Percentiles rank a stretch among this genome's conserved stretches.
phyloP scores from a whole-genome alignment of 2,329 filamentous ascomycete genomes.

The Xylariaceae sp. region DNA sequence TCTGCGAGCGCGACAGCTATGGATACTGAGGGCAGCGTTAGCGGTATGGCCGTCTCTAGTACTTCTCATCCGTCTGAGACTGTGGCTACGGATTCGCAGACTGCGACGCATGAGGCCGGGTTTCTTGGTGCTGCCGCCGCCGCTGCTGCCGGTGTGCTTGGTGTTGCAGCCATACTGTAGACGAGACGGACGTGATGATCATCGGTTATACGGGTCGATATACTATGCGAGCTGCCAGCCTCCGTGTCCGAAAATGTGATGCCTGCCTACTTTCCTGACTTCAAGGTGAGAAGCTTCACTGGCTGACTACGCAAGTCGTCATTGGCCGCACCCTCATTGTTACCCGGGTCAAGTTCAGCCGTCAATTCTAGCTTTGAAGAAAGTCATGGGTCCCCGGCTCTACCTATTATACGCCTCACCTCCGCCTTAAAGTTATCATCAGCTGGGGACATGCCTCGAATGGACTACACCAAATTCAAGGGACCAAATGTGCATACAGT shows the following conservation, averaged over 20 bases:
- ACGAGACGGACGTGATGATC: neutral
- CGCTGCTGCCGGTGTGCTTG: constrained; percentile 19
- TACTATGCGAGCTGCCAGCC: neutral
- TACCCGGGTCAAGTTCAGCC: too few relatives aligned
- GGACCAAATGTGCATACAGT: neutral
- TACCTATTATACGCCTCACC: neutral
- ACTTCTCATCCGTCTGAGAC: constrained; percentile 1
- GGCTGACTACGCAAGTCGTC: neutral
- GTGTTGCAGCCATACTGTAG: constrained; percentile 19
- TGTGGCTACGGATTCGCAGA: constrained; percentile 4
- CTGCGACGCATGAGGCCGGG: constrained; percentile 14
- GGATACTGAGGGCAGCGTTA: neutral
- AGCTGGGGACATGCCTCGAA: neutral
- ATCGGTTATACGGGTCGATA: neutral
- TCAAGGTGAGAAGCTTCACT: neutral
- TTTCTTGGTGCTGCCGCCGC: constrained; percentile 20
- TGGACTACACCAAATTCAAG: neutral
- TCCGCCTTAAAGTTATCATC: neutral
- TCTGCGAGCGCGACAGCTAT: neutral
- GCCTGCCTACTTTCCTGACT: too few relatives aligned
- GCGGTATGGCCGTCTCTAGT: neutral
- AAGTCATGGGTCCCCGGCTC: neutral
- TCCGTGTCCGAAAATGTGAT: neutral
- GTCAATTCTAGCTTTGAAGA: neutral
- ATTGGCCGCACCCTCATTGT: too few relatives aligned